Percentiles rank a stretch among this genome's conserved stretches.
Conservation (phyloP, 2,329 filamentous ascomycete species). For the Biscogniauxia marginata region DNA sequence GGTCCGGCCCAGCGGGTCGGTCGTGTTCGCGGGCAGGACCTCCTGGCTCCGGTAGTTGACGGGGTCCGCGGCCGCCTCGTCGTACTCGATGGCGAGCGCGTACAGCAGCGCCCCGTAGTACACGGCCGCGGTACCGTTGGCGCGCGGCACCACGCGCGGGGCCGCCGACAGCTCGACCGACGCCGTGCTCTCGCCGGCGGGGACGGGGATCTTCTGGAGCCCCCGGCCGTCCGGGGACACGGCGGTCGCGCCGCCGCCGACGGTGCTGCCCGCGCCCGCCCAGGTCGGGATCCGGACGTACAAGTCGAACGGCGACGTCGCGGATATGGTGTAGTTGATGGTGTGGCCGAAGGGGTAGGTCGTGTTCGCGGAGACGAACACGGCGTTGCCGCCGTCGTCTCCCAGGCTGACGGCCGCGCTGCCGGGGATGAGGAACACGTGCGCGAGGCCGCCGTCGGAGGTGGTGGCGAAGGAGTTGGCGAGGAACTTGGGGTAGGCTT, state of each 20-base stretch:
- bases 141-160: conserved; percentile 17
- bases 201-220: conserved; percentile 15
- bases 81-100: conserved; percentile 24
- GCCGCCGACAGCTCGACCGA: conserved; percentile 14
- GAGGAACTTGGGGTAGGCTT: conserved; percentile 53
- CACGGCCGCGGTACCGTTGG: conserved; percentile 24
- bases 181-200: conserved; percentile 8
- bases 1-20: conserved; percentile 14
- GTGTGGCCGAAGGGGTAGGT: conserved; percentile 40
- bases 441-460: conserved; percentile 42
- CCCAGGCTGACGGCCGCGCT: conserved; percentile 38
- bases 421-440: conserved; percentile 47
- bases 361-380: conserved; percentile 43
- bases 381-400: conserved; percentile 29
- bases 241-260: conserved; percentile 4
- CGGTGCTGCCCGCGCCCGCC: conserved; percentile 13
- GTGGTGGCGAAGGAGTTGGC: conserved; percentile 42
- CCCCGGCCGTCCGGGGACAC: conserved; percentile 7
- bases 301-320: conserved; percentile 25
- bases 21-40: conserved; percentile 13
- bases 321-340: conserved; percentile 28
- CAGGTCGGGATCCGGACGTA: conserved; percentile 28
- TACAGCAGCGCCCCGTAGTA: conserved; percentile 27
- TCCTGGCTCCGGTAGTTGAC: conserved; percentile 15
- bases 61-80: conserved; percentile 8